Percentiles rank a stretch among this genome's conserved stretches.
Evolutionary conservation across 371 early-diverging fungal genomes (phyloP).

Genomic region (Chytridiales sp.): DNA sequence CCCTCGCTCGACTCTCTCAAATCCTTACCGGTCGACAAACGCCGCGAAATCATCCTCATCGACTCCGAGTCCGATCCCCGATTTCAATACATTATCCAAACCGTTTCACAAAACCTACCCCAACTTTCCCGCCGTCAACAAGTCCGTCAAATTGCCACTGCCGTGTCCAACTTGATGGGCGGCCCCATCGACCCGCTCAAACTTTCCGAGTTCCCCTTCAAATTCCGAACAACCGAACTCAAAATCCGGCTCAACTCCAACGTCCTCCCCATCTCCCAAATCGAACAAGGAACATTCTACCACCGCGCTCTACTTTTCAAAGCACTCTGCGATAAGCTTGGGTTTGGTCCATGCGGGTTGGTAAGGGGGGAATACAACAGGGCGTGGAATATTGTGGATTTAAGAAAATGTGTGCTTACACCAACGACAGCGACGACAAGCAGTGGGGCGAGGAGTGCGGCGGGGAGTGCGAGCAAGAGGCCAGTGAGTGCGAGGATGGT

Average conservation of each 20-base stretch:
- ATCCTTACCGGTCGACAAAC: conserved; percentile 37
- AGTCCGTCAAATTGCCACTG: conserved; percentile 36
- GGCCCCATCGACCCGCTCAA: conserved; percentile 22
- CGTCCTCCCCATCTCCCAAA: conserved; percentile 43
- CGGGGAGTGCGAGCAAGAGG: neutral
- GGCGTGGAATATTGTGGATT: conserved; percentile 50
- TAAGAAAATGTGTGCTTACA: too few relatives aligned
- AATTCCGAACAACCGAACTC: conserved; percentile 47
- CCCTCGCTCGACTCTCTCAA: conserved; percentile 38
- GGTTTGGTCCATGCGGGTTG: conserved; percentile 37
- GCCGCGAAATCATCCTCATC: conserved; percentile 47
- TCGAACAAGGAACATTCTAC: conserved; percentile 47
- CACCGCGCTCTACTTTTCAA: conserved; percentile 56
- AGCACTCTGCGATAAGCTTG: conserved; percentile 45
- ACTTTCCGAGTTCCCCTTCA: conserved; percentile 33
- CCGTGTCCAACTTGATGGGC: conserved; percentile 46
- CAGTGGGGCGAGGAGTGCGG: neutral
- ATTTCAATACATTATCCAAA: conserved; percentile 23
- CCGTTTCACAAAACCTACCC: conserved; percentile 6
- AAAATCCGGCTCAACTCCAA: conserved; percentile 41
- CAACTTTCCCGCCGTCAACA: conserved; percentile 27
- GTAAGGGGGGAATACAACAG: conserved; percentile 51
- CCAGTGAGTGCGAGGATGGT: too few relatives aligned
- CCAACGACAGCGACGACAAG: too few relatives aligned
- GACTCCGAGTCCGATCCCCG: conserved; percentile 35